Percentiles rank a stretch among this genome's conserved stretches.
phyloP scores from a whole-genome alignment of 805 yeast genomes.

The Candida tibetensis region DNA sequence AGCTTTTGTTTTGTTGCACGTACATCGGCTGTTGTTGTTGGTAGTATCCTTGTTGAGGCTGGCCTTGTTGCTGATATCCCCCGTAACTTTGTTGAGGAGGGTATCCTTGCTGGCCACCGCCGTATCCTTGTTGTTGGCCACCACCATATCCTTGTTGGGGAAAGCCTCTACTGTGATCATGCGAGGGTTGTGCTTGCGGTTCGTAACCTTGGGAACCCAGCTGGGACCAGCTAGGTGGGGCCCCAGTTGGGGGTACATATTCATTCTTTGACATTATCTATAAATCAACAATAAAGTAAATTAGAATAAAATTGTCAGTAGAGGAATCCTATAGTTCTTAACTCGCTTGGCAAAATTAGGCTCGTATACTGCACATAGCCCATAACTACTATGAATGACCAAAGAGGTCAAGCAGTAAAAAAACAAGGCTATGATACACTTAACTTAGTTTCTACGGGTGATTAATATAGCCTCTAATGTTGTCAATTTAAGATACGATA shows the following conservation, averaged over 20 bases:
- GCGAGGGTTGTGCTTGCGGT: constrained; percentile 14
- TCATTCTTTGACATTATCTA: constrained; percentile 1
- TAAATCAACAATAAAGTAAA: too few species aligned
- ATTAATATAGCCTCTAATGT: too few species aligned
- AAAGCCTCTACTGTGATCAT: constrained; percentile 19
- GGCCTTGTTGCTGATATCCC: constrained; percentile 23
- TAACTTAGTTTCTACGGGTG: too few species aligned
- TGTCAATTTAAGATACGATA: too few species aligned
- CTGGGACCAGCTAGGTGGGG: constrained; percentile 26
- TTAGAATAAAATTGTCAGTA: too few species aligned
- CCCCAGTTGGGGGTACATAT: constrained; percentile 27
- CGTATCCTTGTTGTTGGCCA: constrained; percentile 12
- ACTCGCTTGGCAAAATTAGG: too few species aligned
- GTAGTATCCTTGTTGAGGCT: constrained; percentile 25
- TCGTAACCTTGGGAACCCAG: constrained; percentile 9
- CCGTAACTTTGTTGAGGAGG: constrained; percentile 10
- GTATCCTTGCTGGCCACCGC: constrained; percentile 10
- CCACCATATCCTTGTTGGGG: constrained; percentile 11
- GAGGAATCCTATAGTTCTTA: too few species aligned
- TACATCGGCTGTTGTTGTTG: constrained; percentile 46
- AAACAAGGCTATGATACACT: too few species aligned
- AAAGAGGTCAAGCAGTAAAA: too few species aligned
- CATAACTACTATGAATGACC: too few species aligned
- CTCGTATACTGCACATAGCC: too few species aligned
- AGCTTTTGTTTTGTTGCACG: constrained; percentile 37